Evolutionary conservation across 2,329 filamentous ascomycete species (phyloP), one percentile per base, ranked within the genome.

Genomic region (Colletotrichum sublineola): DNA sequence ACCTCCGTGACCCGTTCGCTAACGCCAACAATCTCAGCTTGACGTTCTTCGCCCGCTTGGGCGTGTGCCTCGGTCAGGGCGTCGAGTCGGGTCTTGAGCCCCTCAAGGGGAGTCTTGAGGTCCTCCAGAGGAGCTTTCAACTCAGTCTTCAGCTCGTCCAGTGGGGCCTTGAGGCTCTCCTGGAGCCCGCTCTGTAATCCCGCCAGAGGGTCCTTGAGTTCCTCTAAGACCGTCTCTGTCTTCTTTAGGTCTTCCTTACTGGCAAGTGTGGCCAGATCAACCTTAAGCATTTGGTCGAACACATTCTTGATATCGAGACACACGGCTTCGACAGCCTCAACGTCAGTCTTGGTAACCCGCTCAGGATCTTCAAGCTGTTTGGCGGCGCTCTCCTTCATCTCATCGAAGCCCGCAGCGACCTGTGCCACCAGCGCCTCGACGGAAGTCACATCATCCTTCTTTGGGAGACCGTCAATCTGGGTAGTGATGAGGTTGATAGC

Each of bases 281-380:
- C 90, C 66, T 92, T 86, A 44, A 90, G 86, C 77, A 96, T 88
- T 67, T 93, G 90, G 56, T 95, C 92, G 11, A 98, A 86, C 38
- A 92, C 90, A 5, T 88, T 86, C 82, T 97, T 97, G 81, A 97
- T 91, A 74, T 97, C 95, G n/a, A 93, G 89, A 42, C 95, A 93
- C 53, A 96, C 88, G 0, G 94, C 88, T 75, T 94, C 93, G 9
- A 98, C 89, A 1, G 93, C 89, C 74, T 96, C 93, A 5, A 97
- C 86, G 76, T 98, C 94, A 0, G 91, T 89, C 83, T 97, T 97
- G 62, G 91, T 93, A 33, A 96, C 88, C 76, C 89, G 91, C 48
- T 93, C 91, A 0, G 87, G 86, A 50, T 87, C 85, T 24, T 91
- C 88, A 12, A 84, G 79, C 14, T 86, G 84, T 77, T 86, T 88